Evolutionary conservation across 108 stramenopile species (phyloP).

Genomic region (Skeletonema menzelii): DNA sequence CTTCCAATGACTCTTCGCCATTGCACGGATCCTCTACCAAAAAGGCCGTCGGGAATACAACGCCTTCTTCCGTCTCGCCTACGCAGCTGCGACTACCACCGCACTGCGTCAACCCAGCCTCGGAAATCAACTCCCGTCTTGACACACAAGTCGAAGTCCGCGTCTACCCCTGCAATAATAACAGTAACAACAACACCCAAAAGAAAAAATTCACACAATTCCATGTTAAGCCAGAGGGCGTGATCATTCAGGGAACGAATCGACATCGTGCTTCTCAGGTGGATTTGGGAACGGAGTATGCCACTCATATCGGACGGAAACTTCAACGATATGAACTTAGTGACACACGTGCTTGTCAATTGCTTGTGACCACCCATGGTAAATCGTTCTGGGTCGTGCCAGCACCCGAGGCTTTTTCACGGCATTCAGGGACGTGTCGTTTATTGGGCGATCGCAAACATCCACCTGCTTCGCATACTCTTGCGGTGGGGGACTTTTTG

Average conservation of each 20-base stretch:
- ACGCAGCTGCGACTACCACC: constrained; percentile 7
- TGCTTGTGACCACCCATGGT: constrained; percentile 85
- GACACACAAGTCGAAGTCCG: constrained; percentile 88
- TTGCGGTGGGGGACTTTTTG: constrained; percentile 92
- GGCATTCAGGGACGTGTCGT: constrained; percentile 95
- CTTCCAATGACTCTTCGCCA: neutral
- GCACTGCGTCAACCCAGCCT: constrained; percentile 75
- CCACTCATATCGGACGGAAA: constrained; percentile 75
- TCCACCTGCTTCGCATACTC: constrained; percentile 69
- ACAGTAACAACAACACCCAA: constrained; percentile 50
- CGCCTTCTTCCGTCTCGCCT: neutral
- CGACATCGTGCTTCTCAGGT: constrained; percentile 56
- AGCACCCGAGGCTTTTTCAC: constrained; percentile 95
- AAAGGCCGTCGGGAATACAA: neutral
- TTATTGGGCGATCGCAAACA: constrained; percentile 93
- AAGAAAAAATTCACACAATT: constrained; percentile 86
- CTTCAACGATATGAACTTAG: constrained; percentile 82
- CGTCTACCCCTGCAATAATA: constrained; percentile 87
- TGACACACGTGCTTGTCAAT: constrained; percentile 87
- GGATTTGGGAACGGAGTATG: constrained; percentile 80
- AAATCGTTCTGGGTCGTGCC: constrained; percentile 93
- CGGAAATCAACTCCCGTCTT: constrained; percentile 78
- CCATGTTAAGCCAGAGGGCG: constrained; percentile 87
- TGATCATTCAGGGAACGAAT: constrained; percentile 85
- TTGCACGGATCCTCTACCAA: neutral